These are phyloP conservation scores for Nicotiana tomentosiformis DNA, from an alignment of 257 asterid species.

Conservation along the genomic window DNA sequence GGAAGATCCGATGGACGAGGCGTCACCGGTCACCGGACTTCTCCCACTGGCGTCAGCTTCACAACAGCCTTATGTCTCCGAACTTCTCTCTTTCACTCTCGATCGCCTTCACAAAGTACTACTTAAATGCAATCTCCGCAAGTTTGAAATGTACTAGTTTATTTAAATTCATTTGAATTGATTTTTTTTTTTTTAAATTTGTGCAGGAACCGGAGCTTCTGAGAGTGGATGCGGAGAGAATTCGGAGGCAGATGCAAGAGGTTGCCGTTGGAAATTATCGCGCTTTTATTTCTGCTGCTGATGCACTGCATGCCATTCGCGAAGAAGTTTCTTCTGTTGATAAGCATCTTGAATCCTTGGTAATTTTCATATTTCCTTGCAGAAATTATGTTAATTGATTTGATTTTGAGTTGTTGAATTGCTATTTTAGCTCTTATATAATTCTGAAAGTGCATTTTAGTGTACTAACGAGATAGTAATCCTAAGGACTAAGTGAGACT, in stretches of 20 bases:
- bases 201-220: constrained; percentile 85
- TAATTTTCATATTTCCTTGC: constrained; percentile 18
- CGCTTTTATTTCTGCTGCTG: constrained; percentile 85
- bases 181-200: not conserved
- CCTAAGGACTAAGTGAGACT: not conserved
- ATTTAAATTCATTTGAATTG: constrained; percentile 12
- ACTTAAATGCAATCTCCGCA: not conserved
- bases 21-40: constrained; percentile 42
- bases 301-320: constrained; percentile 77
- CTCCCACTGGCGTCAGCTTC: constrained; percentile 84
- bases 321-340: constrained; percentile 84
- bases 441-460: too few relatives aligned
- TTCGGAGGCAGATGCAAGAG: constrained; percentile 98
- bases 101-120: constrained; percentile 96
- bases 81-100: constrained; percentile 90
- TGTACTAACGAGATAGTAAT: not conserved
- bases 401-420: not conserved
- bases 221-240: constrained; percentile 94
- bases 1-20: constrained; percentile 41
- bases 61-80: constrained; percentile 90
- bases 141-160: not conserved
- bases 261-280: constrained; percentile 95
- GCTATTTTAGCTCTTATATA: not conserved
- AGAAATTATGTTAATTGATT: not conserved
- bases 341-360: constrained; percentile 84